A percentile compares a stretch with the other conserved stretches of the same genome.
Conservation (phyloP, 2,329 filamentous ascomycete genomes). For the Dactylellina leptospora region DNA sequence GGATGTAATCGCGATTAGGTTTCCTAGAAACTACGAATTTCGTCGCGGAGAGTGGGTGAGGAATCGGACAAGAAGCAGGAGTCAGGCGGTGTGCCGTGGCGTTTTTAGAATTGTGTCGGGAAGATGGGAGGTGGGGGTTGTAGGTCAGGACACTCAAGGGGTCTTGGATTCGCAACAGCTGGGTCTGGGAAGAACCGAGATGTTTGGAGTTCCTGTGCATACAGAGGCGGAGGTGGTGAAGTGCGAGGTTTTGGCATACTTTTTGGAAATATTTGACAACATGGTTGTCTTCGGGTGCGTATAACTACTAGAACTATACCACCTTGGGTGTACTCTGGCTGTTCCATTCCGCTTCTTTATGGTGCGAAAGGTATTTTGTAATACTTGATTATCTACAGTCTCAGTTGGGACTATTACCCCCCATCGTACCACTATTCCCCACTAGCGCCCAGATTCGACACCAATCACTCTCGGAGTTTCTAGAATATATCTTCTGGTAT, state of each 20-base stretch:
- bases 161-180: slow-evolving; percentile 1
- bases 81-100: slow-evolving; percentile 52
- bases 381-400: too few relatives aligned
- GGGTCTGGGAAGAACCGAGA: slow-evolving; percentile 27
- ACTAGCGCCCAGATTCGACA: too few relatives aligned
- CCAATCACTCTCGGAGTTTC: too few relatives aligned
- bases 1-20: too few relatives aligned
- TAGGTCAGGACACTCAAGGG: not conserved
- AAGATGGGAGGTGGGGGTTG: not conserved
- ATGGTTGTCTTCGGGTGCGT: slow-evolving; percentile 44
- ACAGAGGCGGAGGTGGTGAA: slow-evolving; percentile 37
- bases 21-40: not conserved
- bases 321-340: too few relatives aligned
- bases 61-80: slow-evolving; percentile 41
- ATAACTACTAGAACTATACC: too few relatives aligned
- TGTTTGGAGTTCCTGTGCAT: slow-evolving; percentile 16
- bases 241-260: slow-evolving; percentile 53
- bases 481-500: too few relatives aligned
- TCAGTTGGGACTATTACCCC: too few relatives aligned
- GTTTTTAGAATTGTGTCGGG: slow-evolving; percentile 11
- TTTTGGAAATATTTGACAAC: slow-evolving; percentile 43
- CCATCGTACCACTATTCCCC: too few relatives aligned
- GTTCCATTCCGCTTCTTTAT: too few relatives aligned
- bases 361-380: too few relatives aligned
- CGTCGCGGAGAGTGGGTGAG: slow-evolving; percentile 30